Conservation (phyloP, 75 land plant genomes). For the Picea sitchensis region DNA sequence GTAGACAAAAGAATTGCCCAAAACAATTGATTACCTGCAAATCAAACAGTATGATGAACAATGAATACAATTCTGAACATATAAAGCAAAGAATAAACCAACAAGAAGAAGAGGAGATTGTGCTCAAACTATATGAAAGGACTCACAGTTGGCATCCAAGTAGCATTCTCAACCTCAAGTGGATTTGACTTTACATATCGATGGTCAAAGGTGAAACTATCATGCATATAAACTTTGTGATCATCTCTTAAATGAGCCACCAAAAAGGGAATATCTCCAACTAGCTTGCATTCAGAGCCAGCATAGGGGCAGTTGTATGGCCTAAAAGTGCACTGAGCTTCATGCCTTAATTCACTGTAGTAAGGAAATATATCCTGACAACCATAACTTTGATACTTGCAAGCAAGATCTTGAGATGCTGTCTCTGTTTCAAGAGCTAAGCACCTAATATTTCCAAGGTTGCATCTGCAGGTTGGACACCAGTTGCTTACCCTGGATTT, state of each 20-base stretch:
- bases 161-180: constrained; percentile 66
- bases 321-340: constrained; percentile 51
- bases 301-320: constrained; percentile 71
- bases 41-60: neutral
- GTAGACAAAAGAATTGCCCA: constrained; percentile 63
- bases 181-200: constrained; percentile 67
- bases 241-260: constrained; percentile 60
- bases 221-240: constrained; percentile 73
- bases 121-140: neutral
- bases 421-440: neutral
- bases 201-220: constrained; percentile 63
- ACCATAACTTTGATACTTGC: constrained; percentile 46
- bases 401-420: constrained; percentile 58
- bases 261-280: constrained; percentile 54
- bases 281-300: constrained; percentile 59
- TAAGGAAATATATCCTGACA: constrained; percentile 60
- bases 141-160: constrained; percentile 68
- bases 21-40: constrained; percentile 65
- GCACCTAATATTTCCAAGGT: neutral
- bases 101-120: too few species aligned
- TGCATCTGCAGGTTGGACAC: neutral
- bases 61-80: too few species aligned
- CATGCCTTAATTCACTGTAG: constrained; percentile 57
- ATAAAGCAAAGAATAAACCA: too few species aligned
- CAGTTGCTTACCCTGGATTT: neutral